These are phyloP conservation scores for Globisporangium canariense DNA, from an alignment of 352 stramenopile genomes.

Conservation along the genomic window DNA sequence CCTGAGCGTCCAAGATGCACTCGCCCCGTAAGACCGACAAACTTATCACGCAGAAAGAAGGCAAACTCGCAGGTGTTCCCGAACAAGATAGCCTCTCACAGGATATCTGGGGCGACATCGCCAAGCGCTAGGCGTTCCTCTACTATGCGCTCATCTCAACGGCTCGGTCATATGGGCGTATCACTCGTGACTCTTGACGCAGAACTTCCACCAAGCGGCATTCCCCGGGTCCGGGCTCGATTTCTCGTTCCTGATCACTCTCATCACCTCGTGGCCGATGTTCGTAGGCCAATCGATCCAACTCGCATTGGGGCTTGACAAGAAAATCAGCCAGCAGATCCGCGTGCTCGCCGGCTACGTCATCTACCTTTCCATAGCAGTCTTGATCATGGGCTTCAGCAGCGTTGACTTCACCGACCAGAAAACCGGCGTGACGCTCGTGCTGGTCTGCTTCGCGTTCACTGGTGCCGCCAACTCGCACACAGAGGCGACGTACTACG, in stretches of 20 bases:
- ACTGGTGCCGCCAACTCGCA: constrained; percentile 57
- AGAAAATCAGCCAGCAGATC: constrained; percentile 36
- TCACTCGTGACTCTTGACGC: constrained; percentile 68
- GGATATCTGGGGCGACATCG: constrained; percentile 57
- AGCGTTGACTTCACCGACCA: constrained; percentile 42
- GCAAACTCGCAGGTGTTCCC: constrained; percentile 16
- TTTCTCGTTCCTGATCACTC: constrained; percentile 70
- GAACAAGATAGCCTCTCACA: constrained; percentile 43
- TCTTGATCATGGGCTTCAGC: constrained; percentile 65
- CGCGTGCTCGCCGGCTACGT: constrained; percentile 48
- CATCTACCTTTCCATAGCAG: constrained; percentile 51
- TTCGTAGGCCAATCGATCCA: constrained; percentile 47
- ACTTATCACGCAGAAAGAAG: constrained; percentile 25
- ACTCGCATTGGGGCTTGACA: constrained; percentile 57
- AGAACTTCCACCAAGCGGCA: constrained; percentile 53
- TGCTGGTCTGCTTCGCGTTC: constrained; percentile 51
- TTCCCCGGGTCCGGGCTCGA: constrained; percentile 49
- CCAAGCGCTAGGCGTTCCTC: constrained; percentile 44
- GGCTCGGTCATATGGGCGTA: constrained; percentile 69
- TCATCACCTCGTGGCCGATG: constrained; percentile 59
- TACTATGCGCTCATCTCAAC: constrained; percentile 70
- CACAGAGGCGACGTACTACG: constrained; percentile 59
- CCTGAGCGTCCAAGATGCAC: not conserved
- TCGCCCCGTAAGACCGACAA: constrained; percentile 34
- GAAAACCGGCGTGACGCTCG: constrained; percentile 43